Conservation (phyloP, 148 eudicot species). For the Chenopodium berlandieri region DNA sequence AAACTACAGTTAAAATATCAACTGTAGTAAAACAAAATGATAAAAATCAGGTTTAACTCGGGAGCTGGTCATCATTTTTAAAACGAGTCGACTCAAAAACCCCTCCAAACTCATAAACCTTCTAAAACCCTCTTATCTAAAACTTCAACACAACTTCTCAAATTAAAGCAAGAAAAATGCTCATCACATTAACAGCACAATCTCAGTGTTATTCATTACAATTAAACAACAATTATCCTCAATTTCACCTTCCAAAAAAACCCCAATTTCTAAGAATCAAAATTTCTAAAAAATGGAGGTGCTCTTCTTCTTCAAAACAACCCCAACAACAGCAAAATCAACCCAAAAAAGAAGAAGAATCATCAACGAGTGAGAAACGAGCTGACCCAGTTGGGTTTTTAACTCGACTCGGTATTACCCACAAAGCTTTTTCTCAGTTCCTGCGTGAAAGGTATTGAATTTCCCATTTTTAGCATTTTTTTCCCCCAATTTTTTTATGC, state of each 20-base stretch:
- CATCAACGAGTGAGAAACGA: constrained; percentile 40
- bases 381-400: constrained; percentile 91
- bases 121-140: constrained; percentile 21
- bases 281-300: constrained; percentile 37
- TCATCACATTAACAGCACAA: constrained; percentile 29
- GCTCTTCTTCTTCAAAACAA: constrained; percentile 39
- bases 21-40: no score
- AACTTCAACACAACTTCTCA: background rate
- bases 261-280: constrained; percentile 18
- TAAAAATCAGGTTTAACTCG: background rate
- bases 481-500: background rate
- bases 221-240: constrained; percentile 13
- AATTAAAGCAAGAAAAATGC: constrained; percentile 22
- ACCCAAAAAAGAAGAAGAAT: constrained; percentile 22
- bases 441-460: constrained; percentile 76
- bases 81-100: background rate
- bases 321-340: constrained; percentile 30
- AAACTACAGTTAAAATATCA: no score
- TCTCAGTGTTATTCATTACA: constrained; percentile 15
- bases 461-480: background rate
- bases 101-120: constrained; percentile 11
- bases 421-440: constrained; percentile 71
- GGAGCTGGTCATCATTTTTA: background rate
- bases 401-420: constrained; percentile 51
- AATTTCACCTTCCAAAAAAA: background rate